A percentile compares a stretch with the other conserved stretches of the same genome.
Conservation (phyloP, 352 stramenopile genomes). For the Pythium apleroticum region DNA sequence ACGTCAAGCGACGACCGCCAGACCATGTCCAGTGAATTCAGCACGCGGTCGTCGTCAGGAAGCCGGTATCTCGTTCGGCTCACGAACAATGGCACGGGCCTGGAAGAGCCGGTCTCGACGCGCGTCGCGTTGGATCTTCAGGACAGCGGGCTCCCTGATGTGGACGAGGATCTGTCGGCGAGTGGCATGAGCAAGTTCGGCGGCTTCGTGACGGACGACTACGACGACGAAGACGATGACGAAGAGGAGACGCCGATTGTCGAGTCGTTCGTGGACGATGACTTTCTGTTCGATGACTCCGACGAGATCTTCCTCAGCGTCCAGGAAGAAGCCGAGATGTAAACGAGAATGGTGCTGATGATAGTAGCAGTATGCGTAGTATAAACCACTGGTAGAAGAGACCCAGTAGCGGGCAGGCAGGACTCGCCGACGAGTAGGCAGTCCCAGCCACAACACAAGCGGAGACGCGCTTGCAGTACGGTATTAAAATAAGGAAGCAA, state of each 20-base stretch:
- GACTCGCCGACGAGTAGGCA: neutral
- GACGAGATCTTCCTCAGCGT: conserved; percentile 28
- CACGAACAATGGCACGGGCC: conserved; percentile 4
- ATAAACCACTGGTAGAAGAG: neutral
- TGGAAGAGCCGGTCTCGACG: neutral
- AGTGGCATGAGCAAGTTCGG: conserved; percentile 18
- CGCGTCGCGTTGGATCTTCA: conserved; percentile 18
- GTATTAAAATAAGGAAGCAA: no score
- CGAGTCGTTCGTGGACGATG: conserved; percentile 29
- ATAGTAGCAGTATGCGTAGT: conserved; percentile 1
- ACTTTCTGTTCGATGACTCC: conserved; percentile 25
- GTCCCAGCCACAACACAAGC: neutral
- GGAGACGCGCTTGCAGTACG: neutral
- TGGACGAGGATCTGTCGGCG: conserved; percentile 21
- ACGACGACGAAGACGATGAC: conserved; percentile 20
- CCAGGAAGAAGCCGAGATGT: conserved; percentile 9
- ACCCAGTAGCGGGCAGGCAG: neutral
- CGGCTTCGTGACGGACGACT: conserved; percentile 16
- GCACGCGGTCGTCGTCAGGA: conserved; percentile 17
- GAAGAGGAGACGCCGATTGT: conserved; percentile 28
- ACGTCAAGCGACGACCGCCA: conserved; percentile 27
- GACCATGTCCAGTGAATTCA: conserved; percentile 42
- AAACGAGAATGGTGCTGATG: neutral
- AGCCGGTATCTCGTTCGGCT: conserved; percentile 22
- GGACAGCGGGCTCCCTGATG: conserved; percentile 8